phyloP scores from a whole-genome alignment of 176 grass and related monocot genomes.

The Avena eriantha region DNA sequence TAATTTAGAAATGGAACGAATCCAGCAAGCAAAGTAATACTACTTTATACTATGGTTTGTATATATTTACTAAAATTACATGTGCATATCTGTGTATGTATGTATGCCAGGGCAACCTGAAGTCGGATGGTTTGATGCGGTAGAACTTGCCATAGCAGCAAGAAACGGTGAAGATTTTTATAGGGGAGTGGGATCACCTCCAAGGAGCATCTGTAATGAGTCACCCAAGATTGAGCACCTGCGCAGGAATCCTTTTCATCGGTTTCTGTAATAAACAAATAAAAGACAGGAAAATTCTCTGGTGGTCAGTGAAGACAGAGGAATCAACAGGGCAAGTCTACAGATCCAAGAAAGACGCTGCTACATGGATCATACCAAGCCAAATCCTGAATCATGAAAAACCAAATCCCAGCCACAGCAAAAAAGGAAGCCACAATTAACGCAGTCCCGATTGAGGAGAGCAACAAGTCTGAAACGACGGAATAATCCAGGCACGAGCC shows the following conservation, averaged over 20 bases:
- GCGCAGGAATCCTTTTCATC: constrained; percentile 30
- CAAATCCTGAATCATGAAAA: constrained; percentile 3
- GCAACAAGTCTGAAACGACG: no score
- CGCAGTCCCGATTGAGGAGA: no score
- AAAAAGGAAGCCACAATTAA: background rate
- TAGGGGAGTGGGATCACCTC: constrained; percentile 39
- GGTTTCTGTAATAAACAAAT: constrained; percentile 23
- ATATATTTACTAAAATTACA: no score
- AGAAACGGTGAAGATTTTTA: constrained; percentile 39
- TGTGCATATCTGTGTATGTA: no score
- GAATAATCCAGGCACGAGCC: background rate
- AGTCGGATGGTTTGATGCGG: constrained; percentile 12
- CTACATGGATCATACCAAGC: no score
- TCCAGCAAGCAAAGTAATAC: no score
- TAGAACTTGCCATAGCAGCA: constrained; percentile 29
- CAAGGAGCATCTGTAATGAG: constrained; percentile 42
- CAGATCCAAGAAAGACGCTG: constrained; percentile 24
- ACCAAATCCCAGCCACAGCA: background rate
- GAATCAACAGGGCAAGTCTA: constrained; percentile 9
- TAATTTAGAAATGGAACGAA: background rate
- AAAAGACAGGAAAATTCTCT: background rate
- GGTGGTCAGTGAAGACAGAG: constrained; percentile 13
- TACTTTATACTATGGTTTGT: no score
- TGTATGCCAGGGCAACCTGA: constrained; percentile 12
- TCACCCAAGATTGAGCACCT: constrained; percentile 42